phyloP scores from a whole-genome alignment of 805 yeast genomes.

The Saccharomycopsis sp. region DNA sequence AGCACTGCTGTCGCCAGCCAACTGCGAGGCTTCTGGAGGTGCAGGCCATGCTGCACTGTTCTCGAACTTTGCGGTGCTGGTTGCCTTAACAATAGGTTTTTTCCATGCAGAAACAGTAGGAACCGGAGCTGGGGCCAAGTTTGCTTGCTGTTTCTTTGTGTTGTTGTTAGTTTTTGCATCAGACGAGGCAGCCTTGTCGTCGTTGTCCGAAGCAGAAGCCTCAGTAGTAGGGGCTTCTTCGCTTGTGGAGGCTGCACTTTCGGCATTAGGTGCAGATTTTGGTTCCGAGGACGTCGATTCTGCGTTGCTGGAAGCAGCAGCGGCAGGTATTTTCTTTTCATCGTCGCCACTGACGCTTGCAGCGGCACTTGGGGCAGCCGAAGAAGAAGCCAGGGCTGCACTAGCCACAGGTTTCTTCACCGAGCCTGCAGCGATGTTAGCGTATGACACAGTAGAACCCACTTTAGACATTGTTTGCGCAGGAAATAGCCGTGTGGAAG shows the following conservation, averaged over 20 bases:
- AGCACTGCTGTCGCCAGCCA: slow-evolving; percentile 3
- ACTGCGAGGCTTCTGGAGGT: slow-evolving; percentile 29
- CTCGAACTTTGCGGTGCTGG: slow-evolving; percentile 24
- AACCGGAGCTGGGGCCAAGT: slow-evolving; percentile 55
- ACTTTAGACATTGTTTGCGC: background rate
- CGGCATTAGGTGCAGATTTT: background rate
- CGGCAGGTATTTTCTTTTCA: background rate
- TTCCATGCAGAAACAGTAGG: slow-evolving; percentile 64
- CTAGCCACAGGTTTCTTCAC: slow-evolving; percentile 2
- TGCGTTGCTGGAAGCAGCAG: background rate
- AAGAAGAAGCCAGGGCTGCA: background rate
- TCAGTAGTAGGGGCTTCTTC: background rate
- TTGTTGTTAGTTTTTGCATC: background rate
- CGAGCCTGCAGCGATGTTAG: slow-evolving; percentile 18
- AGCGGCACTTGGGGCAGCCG: background rate
- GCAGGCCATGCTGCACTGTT: slow-evolving; percentile 32
- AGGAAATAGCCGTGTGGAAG: background rate
- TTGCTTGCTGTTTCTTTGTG: background rate
- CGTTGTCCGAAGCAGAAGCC: background rate
- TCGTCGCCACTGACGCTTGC: slow-evolving; percentile 1
- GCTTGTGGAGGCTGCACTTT: background rate
- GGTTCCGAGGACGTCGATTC: background rate
- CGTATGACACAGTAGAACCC: slow-evolving; percentile 15
- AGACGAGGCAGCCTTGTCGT: background rate
- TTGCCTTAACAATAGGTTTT: slow-evolving; percentile 24